Evolutionary conservation across 202 grass and related monocot species (phyloP).

Genomic region (Carex sylvatica): DNA sequence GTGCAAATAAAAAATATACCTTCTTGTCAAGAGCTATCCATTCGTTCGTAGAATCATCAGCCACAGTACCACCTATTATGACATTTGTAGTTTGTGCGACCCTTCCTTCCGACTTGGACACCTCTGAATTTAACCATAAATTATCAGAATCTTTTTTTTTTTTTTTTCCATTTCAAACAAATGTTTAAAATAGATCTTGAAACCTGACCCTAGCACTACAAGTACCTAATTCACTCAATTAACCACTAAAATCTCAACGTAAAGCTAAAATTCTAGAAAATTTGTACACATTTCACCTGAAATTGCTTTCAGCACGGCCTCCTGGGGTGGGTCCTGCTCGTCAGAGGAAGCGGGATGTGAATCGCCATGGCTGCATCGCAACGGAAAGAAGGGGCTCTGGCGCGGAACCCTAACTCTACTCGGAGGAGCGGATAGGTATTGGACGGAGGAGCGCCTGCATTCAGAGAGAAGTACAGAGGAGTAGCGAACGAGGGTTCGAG

Average conservation of each 20-base stretch:
- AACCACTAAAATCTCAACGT: background rate
- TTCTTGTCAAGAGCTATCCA: constrained; percentile 96
- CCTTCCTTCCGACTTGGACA: constrained; percentile 86
- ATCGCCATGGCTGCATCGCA: constrained; percentile 24
- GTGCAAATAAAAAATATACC: constrained; percentile 32
- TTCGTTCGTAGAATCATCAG: constrained; percentile 79
- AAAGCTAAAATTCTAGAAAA: background rate
- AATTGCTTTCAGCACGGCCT: constrained; percentile 89
- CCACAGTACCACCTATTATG: constrained; percentile 90
- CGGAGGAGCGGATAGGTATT: background rate
- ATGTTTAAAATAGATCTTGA: background rate
- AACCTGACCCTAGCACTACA: background rate
- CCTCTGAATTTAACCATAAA: constrained; percentile 52
- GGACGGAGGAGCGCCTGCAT: background rate
- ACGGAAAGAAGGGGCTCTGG: background rate
- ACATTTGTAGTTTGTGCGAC: constrained; percentile 95
- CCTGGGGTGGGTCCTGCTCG: constrained; percentile 45
- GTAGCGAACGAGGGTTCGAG: constrained; percentile 15
- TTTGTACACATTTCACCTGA: constrained; percentile 40
- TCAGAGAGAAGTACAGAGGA: constrained; percentile 19
- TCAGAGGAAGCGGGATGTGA: constrained; percentile 20
- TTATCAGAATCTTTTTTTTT: background rate
- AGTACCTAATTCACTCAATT: background rate
- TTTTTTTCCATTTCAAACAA: background rate
- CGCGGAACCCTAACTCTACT: background rate